A percentile compares a stretch with the other conserved stretches of the same genome.
These are phyloP conservation scores for Hymenochaete sp. DNA, from an alignment of 1,284 basidiomycete genomes.

Conservation along the genomic window DNA sequence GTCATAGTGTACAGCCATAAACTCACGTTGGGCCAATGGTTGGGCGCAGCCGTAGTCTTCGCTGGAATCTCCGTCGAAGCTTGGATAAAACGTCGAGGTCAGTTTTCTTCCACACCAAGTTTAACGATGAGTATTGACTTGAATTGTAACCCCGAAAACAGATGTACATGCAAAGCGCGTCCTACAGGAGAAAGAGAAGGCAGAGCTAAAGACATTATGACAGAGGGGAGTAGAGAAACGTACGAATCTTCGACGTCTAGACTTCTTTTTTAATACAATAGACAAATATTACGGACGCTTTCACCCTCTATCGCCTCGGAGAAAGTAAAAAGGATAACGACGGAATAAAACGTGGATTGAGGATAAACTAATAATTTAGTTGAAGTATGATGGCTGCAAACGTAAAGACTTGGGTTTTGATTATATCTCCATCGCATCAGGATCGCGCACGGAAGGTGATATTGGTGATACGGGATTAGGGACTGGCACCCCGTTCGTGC, in stretches of 20 bases:
- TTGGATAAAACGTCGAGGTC: slow-evolving; percentile 77
- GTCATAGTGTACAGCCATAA: slow-evolving; percentile 90
- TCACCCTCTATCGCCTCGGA: not conserved
- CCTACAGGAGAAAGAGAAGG: slow-evolving; percentile 72
- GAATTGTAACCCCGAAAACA: slow-evolving; percentile 26
- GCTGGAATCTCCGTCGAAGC: slow-evolving; percentile 91
- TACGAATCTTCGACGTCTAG: too few species aligned
- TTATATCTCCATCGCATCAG: slow-evolving; percentile 40
- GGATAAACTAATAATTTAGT: not conserved
- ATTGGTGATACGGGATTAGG: slow-evolving; percentile 1
- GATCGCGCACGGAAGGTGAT: slow-evolving; percentile 26
- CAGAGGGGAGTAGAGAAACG: not conserved
- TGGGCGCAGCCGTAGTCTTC: slow-evolving; percentile 86
- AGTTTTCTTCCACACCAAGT: slow-evolving; percentile 17
- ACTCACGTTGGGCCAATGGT: slow-evolving; percentile 83
- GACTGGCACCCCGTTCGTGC: slow-evolving; percentile 27
- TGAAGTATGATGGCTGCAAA: not conserved
- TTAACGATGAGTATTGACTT: not conserved
- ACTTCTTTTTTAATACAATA: not conserved
- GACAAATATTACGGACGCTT: not conserved
- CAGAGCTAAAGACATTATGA: slow-evolving; percentile 68
- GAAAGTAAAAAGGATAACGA: not conserved
- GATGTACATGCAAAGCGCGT: slow-evolving; percentile 74
- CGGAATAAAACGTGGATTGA: not conserved
- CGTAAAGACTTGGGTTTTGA: not conserved